Conservation (phyloP, 192 early-diverging fungal species). For the Entomortierella parvispora region DNA sequence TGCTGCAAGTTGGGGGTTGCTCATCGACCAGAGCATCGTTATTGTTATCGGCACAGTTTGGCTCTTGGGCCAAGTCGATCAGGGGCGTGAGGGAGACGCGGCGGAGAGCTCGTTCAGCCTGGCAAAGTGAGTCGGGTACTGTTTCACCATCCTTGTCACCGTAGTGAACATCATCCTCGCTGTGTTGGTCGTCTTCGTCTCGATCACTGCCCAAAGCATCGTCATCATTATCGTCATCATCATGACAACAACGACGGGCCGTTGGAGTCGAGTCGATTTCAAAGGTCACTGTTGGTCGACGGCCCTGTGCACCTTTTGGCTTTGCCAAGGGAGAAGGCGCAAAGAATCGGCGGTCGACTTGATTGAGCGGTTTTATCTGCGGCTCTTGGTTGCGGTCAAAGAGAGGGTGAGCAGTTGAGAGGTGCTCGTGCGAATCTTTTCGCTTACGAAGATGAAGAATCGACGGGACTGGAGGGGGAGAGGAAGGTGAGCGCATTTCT, state of each 20-base stretch:
- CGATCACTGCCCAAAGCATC: too few relatives aligned
- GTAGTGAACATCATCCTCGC: not conserved
- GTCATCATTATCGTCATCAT: constrained; percentile 4
- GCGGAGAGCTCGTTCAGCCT: constrained; percentile 17
- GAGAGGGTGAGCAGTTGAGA: not conserved
- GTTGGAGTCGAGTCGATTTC: constrained; percentile 10
- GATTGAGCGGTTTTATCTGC: constrained; percentile 3
- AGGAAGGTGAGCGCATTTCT: not conserved
- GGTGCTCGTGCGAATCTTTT: constrained; percentile 26
- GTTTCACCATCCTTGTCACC: constrained; percentile 6
- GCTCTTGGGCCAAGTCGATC: not conserved
- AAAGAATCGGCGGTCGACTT: not conserved
- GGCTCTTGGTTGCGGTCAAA: constrained; percentile 13
- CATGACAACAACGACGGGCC: not conserved
- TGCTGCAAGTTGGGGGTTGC: not conserved
- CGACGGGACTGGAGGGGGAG: not conserved
- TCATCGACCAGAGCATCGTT: not conserved
- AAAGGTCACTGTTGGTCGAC: constrained; percentile 35
- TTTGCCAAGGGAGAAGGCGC: not conserved
- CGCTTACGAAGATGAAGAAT: constrained; percentile 25
- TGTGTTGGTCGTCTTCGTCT: not conserved
- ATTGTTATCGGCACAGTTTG: not conserved
- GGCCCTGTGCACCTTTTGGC: constrained; percentile 25
- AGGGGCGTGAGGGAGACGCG: constrained; percentile 26
- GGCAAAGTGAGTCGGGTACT: not conserved